Base-by-base conservation (phyloP, 345 rosid species). In the Acer yangbiense region DNA sequence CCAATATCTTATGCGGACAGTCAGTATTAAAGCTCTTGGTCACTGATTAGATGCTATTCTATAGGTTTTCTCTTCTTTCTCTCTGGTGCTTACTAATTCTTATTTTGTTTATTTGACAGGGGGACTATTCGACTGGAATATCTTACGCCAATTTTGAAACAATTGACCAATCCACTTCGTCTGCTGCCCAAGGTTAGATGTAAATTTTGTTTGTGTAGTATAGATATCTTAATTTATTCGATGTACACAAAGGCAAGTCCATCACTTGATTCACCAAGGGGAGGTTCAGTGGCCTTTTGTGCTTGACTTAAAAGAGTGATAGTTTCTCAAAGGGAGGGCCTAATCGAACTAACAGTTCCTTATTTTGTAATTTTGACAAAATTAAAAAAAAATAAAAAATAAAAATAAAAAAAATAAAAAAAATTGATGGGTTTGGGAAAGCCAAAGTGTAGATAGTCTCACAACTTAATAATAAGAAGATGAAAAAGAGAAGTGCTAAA, bases 51-150 rank as follows among this genome's bases (percentile, higher is more conserved):
- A 39, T 41, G 17, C n/a, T 65, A 8, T 54, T 52, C 32, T 76
- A 9, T 44, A 41, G 39, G 68, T 54, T 65, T 52, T 27, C 23
- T 39, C n/a, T 16, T 66, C 8, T 41, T 74, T 75, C 25, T 58
- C 74, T 58, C 73, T 61, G 57, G 65, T 73, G 79, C 54, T 65
- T 72, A 63, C 73, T 18, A 23, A 20, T 65, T 41, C 18, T 79
- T 69, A 70, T 55, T 25, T 74, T 81, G 72, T 70, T 67, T 29
- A 72, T 78, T 54, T 18, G 76, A 41, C 90, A 94, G 99, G 89
- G 89, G 84, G 75, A 85, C 87, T 69, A 90, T 96, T 80, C 95
- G 98, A 68, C 85, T 94, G 69, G 97, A 96, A 20, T 91, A 94
- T 81, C 81, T 91, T 68, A 83, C 93, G 14, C 88, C 87, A 71